Evolutionary conservation across 768 basidiomycete species (phyloP), one percentile per base, ranked within the genome.

Genomic region (Boletales sp.): DNA sequence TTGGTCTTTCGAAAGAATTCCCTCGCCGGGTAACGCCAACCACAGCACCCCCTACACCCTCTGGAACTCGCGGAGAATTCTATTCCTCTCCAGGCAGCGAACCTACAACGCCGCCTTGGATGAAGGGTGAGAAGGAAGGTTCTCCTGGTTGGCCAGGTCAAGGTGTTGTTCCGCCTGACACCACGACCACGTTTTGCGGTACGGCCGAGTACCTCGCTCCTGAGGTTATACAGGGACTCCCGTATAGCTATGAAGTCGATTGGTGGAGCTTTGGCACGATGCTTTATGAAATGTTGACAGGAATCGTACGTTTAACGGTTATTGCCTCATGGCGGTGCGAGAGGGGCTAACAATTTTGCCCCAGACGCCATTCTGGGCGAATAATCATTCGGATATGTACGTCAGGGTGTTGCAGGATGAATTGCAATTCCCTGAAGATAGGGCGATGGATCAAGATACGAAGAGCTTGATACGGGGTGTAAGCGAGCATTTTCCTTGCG

Each of bases 241-340:
- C 85, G 17, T 95, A 98, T 64, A 86, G 86, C 56, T 98, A 93
- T 62, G 91, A 94, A 57, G 92, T 95, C 18, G 95, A 98, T 66
- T 95, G 93, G 90, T 99, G 94, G 94, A 90, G 87, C 57, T 88
- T 95, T 61, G 95, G 95, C 33, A 97, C 95, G 54, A 95, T 98
- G 89, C 72, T 98, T 52, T 93, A 90, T 66, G 95, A 98, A 74
- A 95, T 96, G 88, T 72, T 98, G 70, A 90, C 90, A 35, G 95
- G 95, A 25, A 88, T 94, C 57, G 94, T 94, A 68, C 83, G 39
- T 51, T 41, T 25, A 46, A 33, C 34, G 44, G 17, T 32, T 18
- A 17, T 11, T 31, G 51, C 33, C 43, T 60, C 41, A 34, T n/a
- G 44, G 46, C 48, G 51, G 46, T 25, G 55, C 50, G 41, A 41